Base-by-base conservation (phyloP, 2,329 filamentous ascomycete genomes). In the Orbilia ellipsospora region DNA sequence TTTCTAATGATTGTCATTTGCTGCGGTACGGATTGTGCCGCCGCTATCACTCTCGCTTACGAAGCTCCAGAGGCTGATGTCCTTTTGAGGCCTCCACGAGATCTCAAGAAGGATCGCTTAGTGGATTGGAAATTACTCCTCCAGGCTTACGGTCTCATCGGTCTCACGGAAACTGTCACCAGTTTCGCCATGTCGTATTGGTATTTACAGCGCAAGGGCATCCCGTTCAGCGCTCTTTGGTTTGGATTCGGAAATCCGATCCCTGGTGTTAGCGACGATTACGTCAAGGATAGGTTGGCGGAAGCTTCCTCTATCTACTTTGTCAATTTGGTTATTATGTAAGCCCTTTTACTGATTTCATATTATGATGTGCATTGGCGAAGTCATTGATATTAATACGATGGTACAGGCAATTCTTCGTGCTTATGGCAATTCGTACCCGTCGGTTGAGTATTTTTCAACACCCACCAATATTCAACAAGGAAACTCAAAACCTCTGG, bases 1-100 rank as follows among this genome's bases (percentile, higher is more conserved):
- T 93, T 92, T 80, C 85, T 93, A 56, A 92, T 93, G 87, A 84
- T 83, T 78, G 83, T 84, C 76, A 84, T 84, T 72, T 83, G 86
- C 80, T 92, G 90, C 81, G 92, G 93, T 82, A 94, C 91, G 12
- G 92, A 94, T 80, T 92, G 90, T 77, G 87, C 87, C 5, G 90
- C 90, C 0, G 90, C 92, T 0, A 91, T 90, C 0, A 88, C 89
- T 1, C 85, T 94, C 6, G 91, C 91, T 0, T 93, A 92, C 80
- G 92, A 94, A 80, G 86, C 89, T 54, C 90, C 91, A 0, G 92
- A 94, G 81, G 89, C 90, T 0, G 91, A 94, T 78, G 88, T 94
- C 0, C 86, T 94, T 7, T 84, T 88, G 28, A 88, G 90, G 2
- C 87, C 86, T 59, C 91, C 91, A 0, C 87, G 92, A 48, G 87